Base-by-base conservation (phyloP, 2,329 filamentous ascomycete genomes). In the Lasiodiplodia hormozganensis region DNA sequence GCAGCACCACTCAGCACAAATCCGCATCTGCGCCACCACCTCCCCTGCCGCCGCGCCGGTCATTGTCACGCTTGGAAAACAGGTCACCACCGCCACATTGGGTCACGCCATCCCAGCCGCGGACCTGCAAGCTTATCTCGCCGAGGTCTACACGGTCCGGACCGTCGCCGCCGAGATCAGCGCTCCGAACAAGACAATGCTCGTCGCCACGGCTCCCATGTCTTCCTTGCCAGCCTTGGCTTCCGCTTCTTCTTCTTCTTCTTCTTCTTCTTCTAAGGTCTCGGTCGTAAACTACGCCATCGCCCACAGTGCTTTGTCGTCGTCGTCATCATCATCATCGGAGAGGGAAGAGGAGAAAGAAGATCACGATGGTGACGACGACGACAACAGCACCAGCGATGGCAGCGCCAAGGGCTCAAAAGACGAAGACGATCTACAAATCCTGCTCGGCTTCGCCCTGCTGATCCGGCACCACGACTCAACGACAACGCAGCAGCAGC, bases 371-470 rank as follows among this genome's bases (percentile, higher is more conserved):
- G 40, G 14, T 3, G 38, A 18, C 1, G 14, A 43, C 2, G 14
- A 43, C n/a, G n/a, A n/a, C n/a, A n/a, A n/a, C n/a, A n/a, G n/a
- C 14, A 12, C 5, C 25, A 25, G 25, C 25, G 4, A 4, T 4
- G 25, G 4, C 25, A 28, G 25, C 25, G 28, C 28, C 5, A 28
- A 28, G 28, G 28, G 4, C 28, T 28, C 28, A 40, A 16, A 40
- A 40, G 2, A 18, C 14, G 14, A 40, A 40, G 2, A 43, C 18
- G 4, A n/a, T 18, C 16, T 18, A 18, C 16, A n/a, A 43, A 6
- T 7, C 40, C 40, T 43, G 18, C 52, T 82, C 0, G 83, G 83
- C 1, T 85, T 85, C 69, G 76, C 75, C 0, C 76, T 81, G 52
- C 75, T 85, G 12, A 82, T 76, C 0, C 74, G 76, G 3, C 77